Evolutionary conservation across 768 basidiomycete species (phyloP), one percentile per base, ranked within the genome.

Genomic region (Porphyrellus cyaneotinctus): DNA sequence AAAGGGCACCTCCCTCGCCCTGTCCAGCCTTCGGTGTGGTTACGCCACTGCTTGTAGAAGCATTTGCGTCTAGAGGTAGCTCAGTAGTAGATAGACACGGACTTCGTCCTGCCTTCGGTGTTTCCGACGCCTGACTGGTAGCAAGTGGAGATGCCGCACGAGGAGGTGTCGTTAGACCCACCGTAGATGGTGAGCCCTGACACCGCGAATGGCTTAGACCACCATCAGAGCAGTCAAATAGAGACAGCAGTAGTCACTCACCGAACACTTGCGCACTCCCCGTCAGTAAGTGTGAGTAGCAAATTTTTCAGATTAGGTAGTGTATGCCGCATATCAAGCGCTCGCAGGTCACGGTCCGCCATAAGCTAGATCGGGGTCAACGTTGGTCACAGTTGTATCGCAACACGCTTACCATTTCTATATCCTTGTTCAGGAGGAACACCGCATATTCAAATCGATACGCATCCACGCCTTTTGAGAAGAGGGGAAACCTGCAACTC

Each of bases 361-460:
- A 95, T 95, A 47, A 97, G 80, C 94, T 97, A 35, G 31, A 41
- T 56, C 39, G 38, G 20, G 2, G 33, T 66, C 22, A 61, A 56
- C 42, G 15, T 26, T 22, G n/a, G 14, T 39, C 10, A 20, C n/a
- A 7, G 18, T 39, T 12, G 5, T 5, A 45, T 35, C 28, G 24
- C 35, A 48, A 32, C 18, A 44, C 35, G 7, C 61, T 43, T 58
- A 95, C 94, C 81, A 94, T 77, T 73, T 99, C 95, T 58, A 99
- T 94, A 70, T 99, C 79, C 71, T 98, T 99, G 74, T 99, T 99
- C 30, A 98, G 76, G 37, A 99, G 72, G 69, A 94, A 98, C 5
- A 98, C 95, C 4, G 86, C 97, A 73, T 98, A 99, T 69, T 98
- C 95, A 64, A 95, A 99, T 23, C 97, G 80, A 71, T 97, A 98